Base-by-base conservation (phyloP, 495 filamentous ascomycete species). In the Xylaria nigripes region DNA sequence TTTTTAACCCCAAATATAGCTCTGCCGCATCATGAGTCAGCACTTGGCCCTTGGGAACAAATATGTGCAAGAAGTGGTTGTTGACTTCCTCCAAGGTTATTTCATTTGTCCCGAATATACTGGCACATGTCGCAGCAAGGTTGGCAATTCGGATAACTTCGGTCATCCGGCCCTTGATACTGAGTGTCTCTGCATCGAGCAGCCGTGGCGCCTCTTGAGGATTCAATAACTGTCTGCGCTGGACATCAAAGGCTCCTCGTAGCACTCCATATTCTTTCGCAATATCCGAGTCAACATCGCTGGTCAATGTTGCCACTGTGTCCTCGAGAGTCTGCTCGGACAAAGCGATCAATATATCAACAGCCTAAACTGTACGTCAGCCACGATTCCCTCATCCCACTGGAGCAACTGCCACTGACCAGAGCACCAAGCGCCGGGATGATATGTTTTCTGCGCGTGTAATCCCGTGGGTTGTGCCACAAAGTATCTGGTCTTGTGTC, bases 131-230 rank as follows among this genome's bases (percentile, higher is more conserved):
- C 1, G 90, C 89, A 3, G 89, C 90, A 48, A 96, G 73, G 58
- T 96, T 96, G 2, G 89, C 85, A 68, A 90, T 87, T 32, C 86
- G 83, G 51, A 96, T 85, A 19, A 85, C 86, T 48, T 86, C 85
- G 19, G 86, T 72, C 21, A 57, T 54, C 29, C 60, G 55, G 18
- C 45, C 57, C 10, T 76, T 75, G 47, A 93, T 79, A 32, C 88
- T 84, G 4, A 96, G 74, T 45, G 89, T 82, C 27, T 83, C 78
- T 0, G 84, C 76, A 24, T 82, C 81, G 9, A 95, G 81, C 42
- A 95, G 88, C 0, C 86, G 80, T 44, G 78, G 72, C 6, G 83
- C 73, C 18, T 81, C 76, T 32, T 51, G 22, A 7, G 54, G 43
- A 18, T 13, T n/a, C 2, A 83, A 88, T 63, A 94, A 95, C 2